Evolutionary conservation across 1,284 basidiomycete species (phyloP), one percentile per base, ranked within the genome.

Genomic region (Somion occarium): DNA sequence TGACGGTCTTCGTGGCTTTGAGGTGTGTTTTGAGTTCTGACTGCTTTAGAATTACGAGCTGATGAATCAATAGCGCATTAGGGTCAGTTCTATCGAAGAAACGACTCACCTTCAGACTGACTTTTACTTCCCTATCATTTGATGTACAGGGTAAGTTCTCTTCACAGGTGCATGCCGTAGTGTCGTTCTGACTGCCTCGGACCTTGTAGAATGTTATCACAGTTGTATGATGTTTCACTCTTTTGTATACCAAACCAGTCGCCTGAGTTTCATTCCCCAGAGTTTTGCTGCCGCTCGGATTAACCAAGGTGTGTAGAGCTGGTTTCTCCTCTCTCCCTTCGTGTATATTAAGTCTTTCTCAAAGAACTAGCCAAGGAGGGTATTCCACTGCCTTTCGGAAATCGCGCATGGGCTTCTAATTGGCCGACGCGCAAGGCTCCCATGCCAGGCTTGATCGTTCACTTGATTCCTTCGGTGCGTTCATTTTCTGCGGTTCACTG

Each of bases 341-440:
- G 15, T 26, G 5, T 9, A 11, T 23, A 23, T 9, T 24, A 45
- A 23, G 11, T 12, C 13, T 5, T 24, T 13, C 26, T 34, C 12
- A 5, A 25, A 66, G 78, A 78, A 49, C 68, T 80, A 2, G 78
- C 79, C 1, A 80, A 80, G 55, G 79, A 80, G 57, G 78, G 75
- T 5, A 62, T 81, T 18, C 61, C 38, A 76, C 80, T 15, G 69
- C 80, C 13, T 62, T 67, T 87, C n/a, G 85, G 85, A 4, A 85
- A 80, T 54, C 70, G 72, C 1, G 76, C 83, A 62, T 83, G 85
- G 60, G 80, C 84, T 2, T 83, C 79, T 59, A 85, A 80, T 63
- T 81, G 79, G 63, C 84, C 83, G 0, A 85, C 83, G 64, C 30
- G 75, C 59, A 71, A 76, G 56, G 76, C 83, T 0, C 85, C 85